These are phyloP conservation scores for Eutrema yunnanense DNA, from an alignment of 345 rosid genomes.

Conservation along the genomic window DNA sequence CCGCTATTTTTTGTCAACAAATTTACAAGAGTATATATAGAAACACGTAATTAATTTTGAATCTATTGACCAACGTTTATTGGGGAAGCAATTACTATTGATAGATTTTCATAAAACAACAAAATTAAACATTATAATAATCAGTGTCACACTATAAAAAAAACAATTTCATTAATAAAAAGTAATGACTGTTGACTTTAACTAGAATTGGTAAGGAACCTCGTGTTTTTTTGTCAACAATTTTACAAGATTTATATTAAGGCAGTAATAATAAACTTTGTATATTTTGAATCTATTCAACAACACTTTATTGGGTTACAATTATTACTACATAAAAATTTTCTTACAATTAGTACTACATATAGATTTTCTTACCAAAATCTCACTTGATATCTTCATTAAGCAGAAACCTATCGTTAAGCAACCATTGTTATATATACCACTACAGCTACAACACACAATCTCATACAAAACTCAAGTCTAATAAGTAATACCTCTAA, in stretches of 20 bases:
- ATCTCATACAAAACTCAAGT: conserved; percentile 1
- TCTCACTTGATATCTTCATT: not conserved
- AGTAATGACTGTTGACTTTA: not conserved
- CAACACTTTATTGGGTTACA: not conserved
- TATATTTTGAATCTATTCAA: not conserved
- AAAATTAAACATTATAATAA: not conserved
- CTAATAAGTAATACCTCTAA: not conserved
- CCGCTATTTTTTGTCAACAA: not conserved
- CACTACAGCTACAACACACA: not conserved
- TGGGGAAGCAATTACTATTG: not conserved
- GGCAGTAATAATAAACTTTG: not conserved
- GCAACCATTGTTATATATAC: not conserved
- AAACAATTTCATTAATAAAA: not conserved
- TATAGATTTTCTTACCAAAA: not conserved
- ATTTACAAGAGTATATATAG: not conserved
- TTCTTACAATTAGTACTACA: not conserved
- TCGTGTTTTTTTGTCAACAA: not conserved
- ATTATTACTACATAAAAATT: not conserved
- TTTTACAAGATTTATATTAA: not conserved
- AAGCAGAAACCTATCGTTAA: not conserved
- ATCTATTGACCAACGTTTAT: not conserved
- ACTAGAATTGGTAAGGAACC: not conserved
- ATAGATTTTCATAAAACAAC: not conserved
- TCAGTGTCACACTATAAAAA: not conserved
- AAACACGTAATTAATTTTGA: not conserved